These are phyloP conservation scores for Globisporangium sylvaticum DNA, from an alignment of 352 stramenopile genomes.

Conservation along the genomic window DNA sequence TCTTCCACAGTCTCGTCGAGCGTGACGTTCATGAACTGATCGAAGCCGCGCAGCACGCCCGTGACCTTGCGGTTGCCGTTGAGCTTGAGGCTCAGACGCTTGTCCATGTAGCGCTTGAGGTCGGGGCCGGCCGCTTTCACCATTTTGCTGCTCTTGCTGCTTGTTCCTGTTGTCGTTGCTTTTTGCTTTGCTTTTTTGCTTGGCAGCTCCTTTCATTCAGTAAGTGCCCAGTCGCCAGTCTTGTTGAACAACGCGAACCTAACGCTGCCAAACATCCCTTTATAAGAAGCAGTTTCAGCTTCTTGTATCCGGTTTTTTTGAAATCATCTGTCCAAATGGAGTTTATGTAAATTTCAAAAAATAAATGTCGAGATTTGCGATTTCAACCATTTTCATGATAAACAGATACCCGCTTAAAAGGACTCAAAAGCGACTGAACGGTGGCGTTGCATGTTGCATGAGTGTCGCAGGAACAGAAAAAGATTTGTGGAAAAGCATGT, in stretches of 20 bases:
- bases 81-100: slow-evolving; percentile 91
- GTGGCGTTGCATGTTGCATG: not conserved
- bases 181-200: slow-evolving; percentile 6
- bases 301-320: too few species aligned
- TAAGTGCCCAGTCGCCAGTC: not conserved
- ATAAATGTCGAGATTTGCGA: too few species aligned
- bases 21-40: slow-evolving; percentile 98
- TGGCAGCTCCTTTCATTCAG: not conserved
- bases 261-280: too few species aligned
- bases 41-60: slow-evolving; percentile 92
- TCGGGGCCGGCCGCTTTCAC: slow-evolving; percentile 78
- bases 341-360: too few species aligned
- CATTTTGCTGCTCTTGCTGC: slow-evolving; percentile 31
- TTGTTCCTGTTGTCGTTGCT: slow-evolving; percentile 2
- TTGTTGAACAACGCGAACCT: too few species aligned
- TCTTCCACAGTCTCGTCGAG: slow-evolving; percentile 92
- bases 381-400: too few species aligned
- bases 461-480: not conserved
- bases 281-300: too few species aligned
- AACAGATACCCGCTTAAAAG: too few species aligned
- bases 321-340: too few species aligned
- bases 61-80: slow-evolving; percentile 94
- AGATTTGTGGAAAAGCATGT: slow-evolving; percentile 1
- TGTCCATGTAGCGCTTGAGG: slow-evolving; percentile 94
- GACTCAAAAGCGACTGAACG: too few species aligned